These are phyloP conservation scores for Pestalotiopsis fici DNA, from an alignment of 2,329 filamentous ascomycete species.

Conservation along the genomic window DNA sequence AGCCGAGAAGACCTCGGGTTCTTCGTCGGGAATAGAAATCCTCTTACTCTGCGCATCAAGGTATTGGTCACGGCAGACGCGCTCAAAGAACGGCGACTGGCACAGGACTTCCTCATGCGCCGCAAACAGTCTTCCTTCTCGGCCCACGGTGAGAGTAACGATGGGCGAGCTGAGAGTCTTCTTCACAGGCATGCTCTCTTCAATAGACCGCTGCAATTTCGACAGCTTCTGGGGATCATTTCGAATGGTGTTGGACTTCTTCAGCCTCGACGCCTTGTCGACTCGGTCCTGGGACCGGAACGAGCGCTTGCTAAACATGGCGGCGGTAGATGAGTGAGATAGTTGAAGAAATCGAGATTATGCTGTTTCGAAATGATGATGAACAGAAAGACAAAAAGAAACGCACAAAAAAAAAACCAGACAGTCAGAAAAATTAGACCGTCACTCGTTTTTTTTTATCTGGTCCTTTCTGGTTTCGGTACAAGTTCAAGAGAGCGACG, in stretches of 20 bases:
- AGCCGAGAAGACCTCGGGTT: slow-evolving; percentile 90
- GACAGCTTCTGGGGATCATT: slow-evolving; percentile 73
- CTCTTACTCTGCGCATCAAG: slow-evolving; percentile 76
- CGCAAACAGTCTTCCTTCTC: slow-evolving; percentile 86
- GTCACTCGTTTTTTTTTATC: slow-evolving; percentile 1
- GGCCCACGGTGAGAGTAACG: slow-evolving; percentile 82
- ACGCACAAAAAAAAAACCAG: slow-evolving; percentile 33
- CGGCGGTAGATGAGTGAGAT: slow-evolving; percentile 34
- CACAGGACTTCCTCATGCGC: slow-evolving; percentile 91
- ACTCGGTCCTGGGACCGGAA: slow-evolving; percentile 83
- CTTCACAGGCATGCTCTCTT: slow-evolving; percentile 44
- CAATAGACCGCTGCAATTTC: slow-evolving; percentile 83
- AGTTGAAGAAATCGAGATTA: slow-evolving; percentile 31
- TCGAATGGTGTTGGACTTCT: slow-evolving; percentile 65
- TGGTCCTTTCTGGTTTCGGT: slow-evolving; percentile 15
- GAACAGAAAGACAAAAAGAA: slow-evolving; percentile 24
- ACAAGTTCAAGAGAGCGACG: slow-evolving; percentile 49
- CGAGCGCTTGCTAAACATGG: slow-evolving; percentile 86
- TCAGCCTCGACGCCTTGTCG: slow-evolving; percentile 84
- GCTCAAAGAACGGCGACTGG: slow-evolving; percentile 81
- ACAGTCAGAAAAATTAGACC: slow-evolving; percentile 10
- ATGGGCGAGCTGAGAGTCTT: slow-evolving; percentile 63
- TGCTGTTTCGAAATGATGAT: slow-evolving; percentile 27
- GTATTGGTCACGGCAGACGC: slow-evolving; percentile 71
- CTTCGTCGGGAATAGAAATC: slow-evolving; percentile 72